Percentiles rank a stretch among this genome's conserved stretches.
Evolutionary conservation across 2,329 filamentous ascomycete genomes (phyloP).

Genomic region (Fusarium virguliforme): DNA sequence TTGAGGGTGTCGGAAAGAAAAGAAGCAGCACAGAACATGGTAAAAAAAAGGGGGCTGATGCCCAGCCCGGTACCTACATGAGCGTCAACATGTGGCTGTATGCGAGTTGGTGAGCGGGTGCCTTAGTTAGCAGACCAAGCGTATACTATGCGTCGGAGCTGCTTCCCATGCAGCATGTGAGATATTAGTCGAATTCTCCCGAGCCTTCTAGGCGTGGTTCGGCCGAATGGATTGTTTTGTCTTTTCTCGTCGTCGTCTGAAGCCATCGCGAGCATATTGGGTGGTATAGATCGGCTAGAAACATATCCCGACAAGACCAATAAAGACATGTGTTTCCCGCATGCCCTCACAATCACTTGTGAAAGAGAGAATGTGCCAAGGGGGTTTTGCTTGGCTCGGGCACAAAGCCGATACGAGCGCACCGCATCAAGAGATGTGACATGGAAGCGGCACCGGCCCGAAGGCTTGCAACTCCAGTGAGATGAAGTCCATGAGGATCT

Average conservation of each 20-base stretch:
- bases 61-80: background rate
- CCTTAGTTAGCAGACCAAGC: background rate
- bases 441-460: background rate
- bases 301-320: background rate
- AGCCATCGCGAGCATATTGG: background rate
- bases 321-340: background rate
- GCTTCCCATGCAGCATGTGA: constrained; percentile 1
- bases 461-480: constrained; percentile 11
- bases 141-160: constrained; percentile 7
- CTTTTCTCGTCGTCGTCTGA: background rate
- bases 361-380: background rate
- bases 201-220: background rate
- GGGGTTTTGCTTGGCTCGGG: background rate
- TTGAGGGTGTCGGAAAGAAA: constrained; percentile 1
- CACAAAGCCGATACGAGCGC: constrained; percentile 2
- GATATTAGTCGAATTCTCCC: constrained; percentile 2
- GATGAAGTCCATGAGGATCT: constrained; percentile 2
- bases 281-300: background rate
- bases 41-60: background rate
- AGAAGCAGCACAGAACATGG: background rate
- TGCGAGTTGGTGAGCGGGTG: constrained; percentile 1
- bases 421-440: background rate
- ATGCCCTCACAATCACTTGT: background rate
- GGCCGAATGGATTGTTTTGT: constrained; percentile 9
- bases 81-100: constrained; percentile 1